Conservation (phyloP, 768 basidiomycete genomes). For the Kondoa malvinella region DNA sequence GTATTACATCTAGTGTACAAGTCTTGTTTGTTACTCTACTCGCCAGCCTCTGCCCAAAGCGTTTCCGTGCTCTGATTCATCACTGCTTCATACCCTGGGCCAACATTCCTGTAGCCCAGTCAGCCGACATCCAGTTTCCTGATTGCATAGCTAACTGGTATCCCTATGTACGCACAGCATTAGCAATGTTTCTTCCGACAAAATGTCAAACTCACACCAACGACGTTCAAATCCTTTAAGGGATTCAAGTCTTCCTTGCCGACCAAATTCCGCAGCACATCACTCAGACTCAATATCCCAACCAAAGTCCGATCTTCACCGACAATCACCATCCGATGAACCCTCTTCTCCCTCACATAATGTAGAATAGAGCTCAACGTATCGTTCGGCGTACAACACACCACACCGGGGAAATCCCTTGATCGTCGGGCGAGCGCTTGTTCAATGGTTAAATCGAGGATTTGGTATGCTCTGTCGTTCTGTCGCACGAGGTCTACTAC, state of each 20-base stretch:
- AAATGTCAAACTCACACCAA: background rate
- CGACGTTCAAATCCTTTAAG: background rate
- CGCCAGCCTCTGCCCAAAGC: background rate
- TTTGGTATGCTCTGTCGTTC: slow-evolving; percentile 69
- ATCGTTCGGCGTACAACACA: slow-evolving; percentile 82
- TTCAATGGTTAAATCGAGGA: slow-evolving; percentile 82
- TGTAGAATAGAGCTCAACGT: slow-evolving; percentile 77
- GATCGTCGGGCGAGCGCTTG: slow-evolving; percentile 83
- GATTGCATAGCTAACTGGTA: background rate
- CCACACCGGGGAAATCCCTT: slow-evolving; percentile 88
- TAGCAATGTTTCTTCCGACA: background rate
- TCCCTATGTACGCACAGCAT: background rate
- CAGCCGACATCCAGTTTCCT: too few relatives aligned
- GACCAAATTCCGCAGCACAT: slow-evolving; percentile 28
- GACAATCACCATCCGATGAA: slow-evolving; percentile 87
- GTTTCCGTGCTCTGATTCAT: background rate
- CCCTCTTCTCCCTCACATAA: slow-evolving; percentile 78
- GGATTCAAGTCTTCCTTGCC: background rate
- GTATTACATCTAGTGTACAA: too few relatives aligned
- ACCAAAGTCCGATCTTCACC: slow-evolving; percentile 25
- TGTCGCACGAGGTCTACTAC: slow-evolving; percentile 88
- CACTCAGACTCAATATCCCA: slow-evolving; percentile 32
- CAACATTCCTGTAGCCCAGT: too few relatives aligned
- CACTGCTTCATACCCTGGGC: too few relatives aligned
- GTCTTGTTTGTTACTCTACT: background rate